Conservation (phyloP, 2,329 filamentous ascomycete genomes). For the Xylariaceae sp. region DNA sequence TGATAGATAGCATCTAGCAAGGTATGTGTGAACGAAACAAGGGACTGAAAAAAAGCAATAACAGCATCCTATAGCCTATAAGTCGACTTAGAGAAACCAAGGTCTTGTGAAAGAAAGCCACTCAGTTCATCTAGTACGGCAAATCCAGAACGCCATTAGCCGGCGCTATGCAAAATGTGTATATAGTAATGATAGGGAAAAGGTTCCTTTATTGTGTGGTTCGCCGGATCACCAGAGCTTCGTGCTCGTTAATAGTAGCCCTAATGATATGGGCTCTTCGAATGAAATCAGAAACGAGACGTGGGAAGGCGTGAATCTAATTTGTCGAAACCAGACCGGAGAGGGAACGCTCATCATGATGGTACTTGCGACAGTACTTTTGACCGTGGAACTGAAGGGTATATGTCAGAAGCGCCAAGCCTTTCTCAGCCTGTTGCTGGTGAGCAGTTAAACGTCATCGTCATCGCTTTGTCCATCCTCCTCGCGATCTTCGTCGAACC, state of each 20-base stretch:
- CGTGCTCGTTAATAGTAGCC: not conserved
- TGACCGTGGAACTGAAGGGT: not conserved
- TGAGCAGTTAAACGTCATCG: conserved; percentile 37
- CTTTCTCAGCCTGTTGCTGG: not conserved
- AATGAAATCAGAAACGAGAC: not conserved
- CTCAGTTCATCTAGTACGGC: conserved; percentile 14
- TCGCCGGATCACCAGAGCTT: not conserved
- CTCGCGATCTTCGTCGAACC: conserved; percentile 47
- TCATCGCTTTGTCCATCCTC: conserved; percentile 54
- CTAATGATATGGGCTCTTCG: not conserved
- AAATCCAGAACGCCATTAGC: conserved; percentile 28
- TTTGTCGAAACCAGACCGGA: not conserved
- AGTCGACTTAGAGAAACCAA: not conserved
- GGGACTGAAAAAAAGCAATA: not conserved
- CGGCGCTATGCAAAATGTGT: conserved; percentile 32
- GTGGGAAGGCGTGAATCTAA: not conserved
- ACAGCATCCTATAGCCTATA: not conserved
- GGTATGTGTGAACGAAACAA: not conserved
- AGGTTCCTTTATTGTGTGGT: not conserved
- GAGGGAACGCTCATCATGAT: not conserved
- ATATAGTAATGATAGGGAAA: conserved; percentile 15
- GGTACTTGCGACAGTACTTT: not conserved
- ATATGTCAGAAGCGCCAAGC: not conserved
- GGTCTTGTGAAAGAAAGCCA: conserved; percentile 8
- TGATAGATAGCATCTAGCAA: not conserved